phyloP scores from a whole-genome alignment of 768 basidiomycete species.

The Galerina sulciceps region DNA sequence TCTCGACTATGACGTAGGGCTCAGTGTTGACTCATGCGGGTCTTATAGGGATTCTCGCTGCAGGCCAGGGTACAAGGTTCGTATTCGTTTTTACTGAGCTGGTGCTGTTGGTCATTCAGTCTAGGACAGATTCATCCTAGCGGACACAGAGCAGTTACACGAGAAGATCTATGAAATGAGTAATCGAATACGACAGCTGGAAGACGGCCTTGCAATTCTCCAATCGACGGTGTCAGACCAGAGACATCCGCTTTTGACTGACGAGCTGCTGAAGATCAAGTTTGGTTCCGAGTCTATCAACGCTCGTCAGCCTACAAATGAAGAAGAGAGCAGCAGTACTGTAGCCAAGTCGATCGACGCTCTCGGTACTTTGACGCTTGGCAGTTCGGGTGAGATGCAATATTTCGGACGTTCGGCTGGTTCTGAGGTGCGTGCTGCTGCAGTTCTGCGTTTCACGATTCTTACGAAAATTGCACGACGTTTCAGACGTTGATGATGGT shows the following conservation, averaged over 20 bases:
- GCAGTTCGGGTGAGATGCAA: slow-evolving; percentile 61
- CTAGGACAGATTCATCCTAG: slow-evolving; percentile 58
- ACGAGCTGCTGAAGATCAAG: slow-evolving; percentile 59
- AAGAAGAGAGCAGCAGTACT: slow-evolving; percentile 40
- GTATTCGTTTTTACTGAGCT: slow-evolving; percentile 8
- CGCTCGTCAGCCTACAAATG: slow-evolving; percentile 24
- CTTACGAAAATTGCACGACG: background rate
- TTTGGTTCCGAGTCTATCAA: slow-evolving; percentile 57
- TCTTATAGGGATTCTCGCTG: slow-evolving; percentile 47
- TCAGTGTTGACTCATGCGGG: background rate
- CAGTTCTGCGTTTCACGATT: background rate
- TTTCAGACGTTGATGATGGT: slow-evolving; percentile 47
- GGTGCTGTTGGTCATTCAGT: background rate
- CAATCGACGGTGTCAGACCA: slow-evolving; percentile 61
- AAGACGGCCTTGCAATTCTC: slow-evolving; percentile 67
- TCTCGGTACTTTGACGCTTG: slow-evolving; percentile 66
- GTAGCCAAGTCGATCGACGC: slow-evolving; percentile 51
- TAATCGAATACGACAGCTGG: slow-evolving; percentile 68
- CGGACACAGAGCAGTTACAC: slow-evolving; percentile 69
- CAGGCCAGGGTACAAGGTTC: slow-evolving; percentile 55
- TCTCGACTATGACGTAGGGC: background rate
- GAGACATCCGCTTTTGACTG: slow-evolving; percentile 61
- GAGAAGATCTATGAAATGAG: slow-evolving; percentile 70
- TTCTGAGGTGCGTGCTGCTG: slow-evolving; percentile 48
- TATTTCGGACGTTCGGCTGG: slow-evolving; percentile 71